Evolutionary conservation across 179 eudicot genomes (phyloP).

Genomic region (Beta lomatogona): DNA sequence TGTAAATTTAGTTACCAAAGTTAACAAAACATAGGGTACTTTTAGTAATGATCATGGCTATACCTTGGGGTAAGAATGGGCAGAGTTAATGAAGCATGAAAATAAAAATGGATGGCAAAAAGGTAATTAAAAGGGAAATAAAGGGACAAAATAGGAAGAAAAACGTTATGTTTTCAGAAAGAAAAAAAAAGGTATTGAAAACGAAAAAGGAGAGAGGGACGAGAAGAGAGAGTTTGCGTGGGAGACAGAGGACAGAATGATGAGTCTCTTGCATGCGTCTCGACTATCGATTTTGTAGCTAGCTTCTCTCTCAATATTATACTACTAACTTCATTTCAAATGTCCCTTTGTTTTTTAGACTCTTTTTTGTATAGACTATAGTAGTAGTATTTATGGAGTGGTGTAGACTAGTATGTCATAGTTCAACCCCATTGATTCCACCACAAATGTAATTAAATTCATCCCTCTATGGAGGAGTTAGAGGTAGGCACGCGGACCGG

Average conservation of each 20-base stretch:
- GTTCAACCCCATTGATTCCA: too few species aligned
- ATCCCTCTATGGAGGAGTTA: too few species aligned
- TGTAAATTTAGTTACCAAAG: slow-evolving; percentile 30
- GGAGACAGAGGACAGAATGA: slow-evolving; percentile 42
- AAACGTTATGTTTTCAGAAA: background rate
- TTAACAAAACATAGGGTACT: slow-evolving; percentile 22
- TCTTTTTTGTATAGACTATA: background rate
- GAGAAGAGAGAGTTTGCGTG: slow-evolving; percentile 25
- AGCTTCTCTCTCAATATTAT: slow-evolving; percentile 13
- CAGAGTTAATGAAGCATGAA: background rate
- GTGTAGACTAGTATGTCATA: too few species aligned
- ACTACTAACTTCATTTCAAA: background rate
- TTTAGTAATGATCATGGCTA: slow-evolving; percentile 13
- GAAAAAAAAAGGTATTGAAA: background rate
- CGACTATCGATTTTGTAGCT: slow-evolving; percentile 21
- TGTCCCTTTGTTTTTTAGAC: background rate
- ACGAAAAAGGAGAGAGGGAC: background rate
- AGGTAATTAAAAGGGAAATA: background rate
- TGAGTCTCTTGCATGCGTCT: slow-evolving; percentile 48
- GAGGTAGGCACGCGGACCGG: too few species aligned
- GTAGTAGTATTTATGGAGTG: too few species aligned
- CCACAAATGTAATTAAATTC: too few species aligned
- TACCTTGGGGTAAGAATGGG: slow-evolving; percentile 1
- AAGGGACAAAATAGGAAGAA: slow-evolving; percentile 9
- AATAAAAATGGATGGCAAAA: slow-evolving; percentile 15